Evolutionary conservation across 1,284 basidiomycete species (phyloP), one percentile per base, ranked within the genome.

Genomic region (Termitomyces sp.): DNA sequence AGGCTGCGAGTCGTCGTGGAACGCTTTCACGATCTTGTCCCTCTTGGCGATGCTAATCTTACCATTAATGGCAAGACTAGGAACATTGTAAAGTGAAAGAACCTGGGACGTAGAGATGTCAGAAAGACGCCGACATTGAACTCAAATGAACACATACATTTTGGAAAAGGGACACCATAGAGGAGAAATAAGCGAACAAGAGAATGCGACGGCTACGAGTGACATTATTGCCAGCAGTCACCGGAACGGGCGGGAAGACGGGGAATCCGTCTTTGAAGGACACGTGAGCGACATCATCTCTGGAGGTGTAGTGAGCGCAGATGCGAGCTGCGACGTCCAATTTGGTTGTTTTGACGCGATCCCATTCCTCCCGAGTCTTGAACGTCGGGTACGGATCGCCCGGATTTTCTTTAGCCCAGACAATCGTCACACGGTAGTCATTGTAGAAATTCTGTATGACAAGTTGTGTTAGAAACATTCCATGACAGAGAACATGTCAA

Each of bases 81-180:
- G n/a, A 4, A 69, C 55, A 0, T 54, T 52, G 39, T 66, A 62
- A 0, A 66, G 57, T 1, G 40, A 5, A 2, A 65, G 53, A 19
- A 65, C 54, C 63, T 68, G 21, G 18, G n/a, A 39, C 30, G 49
- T 16, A 19, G 13, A 5, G 50, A 24, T n/a, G n/a, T n/a, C n/a
- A n/a, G n/a, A n/a, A n/a, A n/a, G n/a, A n/a, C n/a, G n/a, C n/a
- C n/a, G n/a, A n/a, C n/a, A n/a, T n/a, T n/a, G n/a, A n/a, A n/a
- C n/a, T n/a, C n/a, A n/a, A n/a, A n/a, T n/a, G n/a, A n/a, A n/a
- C n/a, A 53, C 60, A 30, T 35, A 68, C 66, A 28, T 64, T 63
- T 3, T 54, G 57, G 19, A 68, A 44, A 1, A 68, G 54, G 0
- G 40, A 43, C 0, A 55, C 52, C 24, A 66, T 52, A 0, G 56